Evolutionary conservation across 2,329 filamentous ascomycete genomes (phyloP).

Genomic region (Hymenoscyphus scutula): DNA sequence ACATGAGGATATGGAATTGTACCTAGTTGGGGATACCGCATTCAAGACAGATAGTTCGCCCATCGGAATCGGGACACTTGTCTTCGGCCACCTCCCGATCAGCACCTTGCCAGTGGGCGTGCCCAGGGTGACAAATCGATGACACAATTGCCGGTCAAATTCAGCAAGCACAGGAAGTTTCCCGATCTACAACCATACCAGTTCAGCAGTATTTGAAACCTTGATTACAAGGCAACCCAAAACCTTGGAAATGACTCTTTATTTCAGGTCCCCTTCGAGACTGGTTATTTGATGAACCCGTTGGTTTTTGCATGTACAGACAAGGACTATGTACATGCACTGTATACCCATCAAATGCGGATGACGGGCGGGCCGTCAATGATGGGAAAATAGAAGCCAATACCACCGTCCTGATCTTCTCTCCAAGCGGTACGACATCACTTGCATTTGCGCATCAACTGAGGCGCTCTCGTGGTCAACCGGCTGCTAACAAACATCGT

Average conservation of each 20-base stretch:
- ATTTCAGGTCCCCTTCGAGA: conserved; percentile 26
- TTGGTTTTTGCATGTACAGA: conserved; percentile 29
- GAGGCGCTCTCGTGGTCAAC: conserved; percentile 21
- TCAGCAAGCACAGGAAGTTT: conserved; percentile 24
- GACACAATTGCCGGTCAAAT: conserved; percentile 20
- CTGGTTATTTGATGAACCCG: conserved; percentile 26
- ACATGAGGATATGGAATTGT: conserved; percentile 30
- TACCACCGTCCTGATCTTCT: conserved; percentile 26
- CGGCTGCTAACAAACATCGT: conserved; percentile 17
- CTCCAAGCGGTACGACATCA: conserved; percentile 30
- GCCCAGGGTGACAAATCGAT: conserved; percentile 19
- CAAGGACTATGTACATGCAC: conserved; percentile 19
- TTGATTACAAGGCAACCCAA: conserved; percentile 14
- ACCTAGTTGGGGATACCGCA: conserved; percentile 27
- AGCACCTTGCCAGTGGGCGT: conserved; percentile 30
- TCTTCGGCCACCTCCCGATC: conserved; percentile 32
- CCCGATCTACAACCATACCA: conserved; percentile 31
- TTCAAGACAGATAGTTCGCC: conserved; percentile 3
- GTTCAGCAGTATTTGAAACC: conserved; percentile 2
- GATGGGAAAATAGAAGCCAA: conserved; percentile 23
- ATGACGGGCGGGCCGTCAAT: conserved; percentile 24
- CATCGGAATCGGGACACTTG: conserved; percentile 20
- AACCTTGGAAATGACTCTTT: conserved; percentile 25
- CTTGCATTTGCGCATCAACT: conserved; percentile 27
- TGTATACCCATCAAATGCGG: conserved; percentile 16